Evolutionary conservation across 2,329 filamentous ascomycete species (phyloP), one percentile per base, ranked within the genome.

Genomic region (Shiraia bambusicola): DNA sequence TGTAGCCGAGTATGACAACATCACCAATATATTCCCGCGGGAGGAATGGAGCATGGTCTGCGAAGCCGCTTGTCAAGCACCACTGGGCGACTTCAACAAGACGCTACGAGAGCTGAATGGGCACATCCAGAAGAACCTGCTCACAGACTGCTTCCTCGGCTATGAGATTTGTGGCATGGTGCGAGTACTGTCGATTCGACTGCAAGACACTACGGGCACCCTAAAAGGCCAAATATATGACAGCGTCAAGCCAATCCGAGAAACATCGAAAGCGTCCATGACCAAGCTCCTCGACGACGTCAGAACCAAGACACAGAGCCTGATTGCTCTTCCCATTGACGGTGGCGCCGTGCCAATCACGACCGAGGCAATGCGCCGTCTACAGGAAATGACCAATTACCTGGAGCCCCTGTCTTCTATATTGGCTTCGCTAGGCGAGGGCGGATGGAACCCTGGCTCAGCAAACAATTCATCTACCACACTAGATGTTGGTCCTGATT

Each of bases 81-180:
- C 91, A 10, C 76, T 98, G 46, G 79, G 83, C 6, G 90, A 95
- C 59, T 86, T 97, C 55, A 83, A 86, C 5, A 84, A 88, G 55
- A 96, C 93, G 0, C 70, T 97, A 39, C 82, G 87, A 19, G 92
- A 97, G 60, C 77, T 98, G 24, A 96, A 97, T 66, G 79, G 81
- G 35, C 91, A 96, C 61, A 90, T 97, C 69, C 90, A 91, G 63
- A 75, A 80, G 28, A 91, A 96, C 61, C 73, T 96, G 28, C 81
- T 83, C 53, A 95, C 89, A 0, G 93, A 98, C 67, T 97, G 92
- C 69, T 97, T 88, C 66, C 79, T 98, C 34, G 90, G 90, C 6
- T 98, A 95, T 66, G 93, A 98, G 65, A 88, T 97, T 24, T 88
- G 94, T 24, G 92, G 95, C 59, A 88, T 96, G 46, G 82, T 97